phyloP scores from a whole-genome alignment of 2,329 filamentous ascomycete genomes.

The Elsinoe necatrix region DNA sequence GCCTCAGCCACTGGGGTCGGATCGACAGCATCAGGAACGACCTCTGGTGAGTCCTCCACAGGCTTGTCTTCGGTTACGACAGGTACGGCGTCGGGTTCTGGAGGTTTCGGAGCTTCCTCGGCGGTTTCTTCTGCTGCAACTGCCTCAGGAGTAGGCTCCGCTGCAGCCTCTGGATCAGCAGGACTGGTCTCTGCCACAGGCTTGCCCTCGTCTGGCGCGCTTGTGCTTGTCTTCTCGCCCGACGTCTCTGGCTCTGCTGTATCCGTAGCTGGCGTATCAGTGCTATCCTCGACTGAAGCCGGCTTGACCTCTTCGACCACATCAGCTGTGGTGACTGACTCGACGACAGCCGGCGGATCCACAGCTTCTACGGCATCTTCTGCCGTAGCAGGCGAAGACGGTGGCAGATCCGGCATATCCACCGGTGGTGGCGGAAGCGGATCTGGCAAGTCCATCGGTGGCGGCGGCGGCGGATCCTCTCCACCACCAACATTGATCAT shows the following conservation, averaged over 20 bases:
- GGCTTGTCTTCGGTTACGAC: background rate
- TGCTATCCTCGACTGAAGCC: background rate
- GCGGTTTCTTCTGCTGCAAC: background rate
- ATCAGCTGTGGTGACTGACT: background rate
- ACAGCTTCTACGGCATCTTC: background rate
- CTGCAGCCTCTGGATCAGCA: background rate
- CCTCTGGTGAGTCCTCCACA: background rate
- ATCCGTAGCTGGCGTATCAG: background rate
- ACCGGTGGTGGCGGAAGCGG: background rate
- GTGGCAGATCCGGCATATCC: background rate
- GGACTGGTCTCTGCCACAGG: background rate
- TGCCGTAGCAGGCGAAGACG: background rate
- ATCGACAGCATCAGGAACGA: background rate
- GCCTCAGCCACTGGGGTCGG: background rate
- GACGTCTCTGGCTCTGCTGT: background rate
- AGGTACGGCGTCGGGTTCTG: background rate
- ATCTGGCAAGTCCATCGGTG: background rate
- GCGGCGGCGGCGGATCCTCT: background rate
- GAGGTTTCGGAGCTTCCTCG: background rate
- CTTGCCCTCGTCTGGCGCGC: background rate
- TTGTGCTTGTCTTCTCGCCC: background rate
- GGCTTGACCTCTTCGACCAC: background rate
- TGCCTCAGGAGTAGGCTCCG: background rate
- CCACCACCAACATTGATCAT: conserved; percentile 11
- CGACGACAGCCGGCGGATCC: background rate